phyloP scores from a whole-genome alignment of 1,139 yeast species.

The Geotrichum klebahnii region DNA sequence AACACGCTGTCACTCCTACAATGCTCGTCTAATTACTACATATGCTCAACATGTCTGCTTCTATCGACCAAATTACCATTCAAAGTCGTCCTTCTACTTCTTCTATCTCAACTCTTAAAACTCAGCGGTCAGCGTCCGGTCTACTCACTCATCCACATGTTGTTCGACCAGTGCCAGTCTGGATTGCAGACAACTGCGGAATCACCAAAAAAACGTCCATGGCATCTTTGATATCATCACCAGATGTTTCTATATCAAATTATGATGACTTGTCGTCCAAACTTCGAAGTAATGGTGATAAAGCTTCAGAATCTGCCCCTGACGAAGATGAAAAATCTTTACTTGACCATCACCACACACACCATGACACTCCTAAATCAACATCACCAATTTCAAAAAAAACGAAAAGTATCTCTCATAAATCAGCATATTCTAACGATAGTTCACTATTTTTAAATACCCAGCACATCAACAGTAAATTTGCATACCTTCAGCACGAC shows the following conservation, averaged over 20 bases:
- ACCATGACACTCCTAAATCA: too few species aligned
- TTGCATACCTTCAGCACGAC: too few species aligned
- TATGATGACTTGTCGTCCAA: neutral
- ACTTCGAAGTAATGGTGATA: too few species aligned
- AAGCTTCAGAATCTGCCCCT: too few species aligned
- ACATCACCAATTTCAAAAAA: too few species aligned
- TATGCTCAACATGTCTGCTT: neutral
- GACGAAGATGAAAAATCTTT: too few species aligned
- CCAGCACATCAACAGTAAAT: too few species aligned
- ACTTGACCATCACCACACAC: too few species aligned
- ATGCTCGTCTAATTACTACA: neutral
- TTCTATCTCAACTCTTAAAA: neutral
- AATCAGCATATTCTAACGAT: too few species aligned
- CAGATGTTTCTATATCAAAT: neutral
- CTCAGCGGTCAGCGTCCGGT: neutral
- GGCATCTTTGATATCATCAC: neutral
- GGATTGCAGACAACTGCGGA: conserved; percentile 18
- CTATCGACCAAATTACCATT: neutral
- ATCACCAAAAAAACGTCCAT: conserved; percentile 11
- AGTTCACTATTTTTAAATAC: too few species aligned
- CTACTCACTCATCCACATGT: conserved; percentile 9
- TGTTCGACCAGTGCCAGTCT: conserved; percentile 19
- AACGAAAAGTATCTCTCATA: too few species aligned
- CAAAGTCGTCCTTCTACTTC: neutral
- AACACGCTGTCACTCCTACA: neutral